phyloP scores from a whole-genome alignment of 2,329 filamentous ascomycete species.

The Chaetomiaceae sp. region DNA sequence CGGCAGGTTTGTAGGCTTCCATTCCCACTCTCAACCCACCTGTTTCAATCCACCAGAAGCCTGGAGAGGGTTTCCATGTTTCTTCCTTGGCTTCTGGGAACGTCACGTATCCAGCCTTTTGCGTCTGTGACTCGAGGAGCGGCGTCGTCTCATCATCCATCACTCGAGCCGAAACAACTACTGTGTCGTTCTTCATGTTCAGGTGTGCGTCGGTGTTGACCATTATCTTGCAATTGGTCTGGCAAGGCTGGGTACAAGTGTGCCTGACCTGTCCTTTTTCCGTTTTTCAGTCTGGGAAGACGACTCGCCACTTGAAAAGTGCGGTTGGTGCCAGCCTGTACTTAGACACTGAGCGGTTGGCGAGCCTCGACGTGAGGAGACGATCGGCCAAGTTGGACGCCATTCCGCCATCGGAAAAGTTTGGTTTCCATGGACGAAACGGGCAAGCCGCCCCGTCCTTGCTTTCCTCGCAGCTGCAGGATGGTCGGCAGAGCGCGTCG shows the following conservation, averaged over 20 bases:
- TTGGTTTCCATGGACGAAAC: background rate
- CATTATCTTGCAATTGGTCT: background rate
- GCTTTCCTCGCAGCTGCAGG: background rate
- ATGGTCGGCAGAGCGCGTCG: background rate
- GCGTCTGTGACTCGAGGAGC: conserved; percentile 16
- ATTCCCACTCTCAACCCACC: conserved; percentile 29
- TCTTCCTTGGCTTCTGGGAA: conserved; percentile 17
- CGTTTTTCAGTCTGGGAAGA: background rate
- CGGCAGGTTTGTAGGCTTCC: background rate
- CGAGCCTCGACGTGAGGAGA: background rate
- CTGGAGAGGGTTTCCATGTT: conserved; percentile 44
- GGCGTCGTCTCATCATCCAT: conserved; percentile 19
- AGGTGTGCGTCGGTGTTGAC: background rate
- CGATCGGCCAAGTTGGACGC: background rate
- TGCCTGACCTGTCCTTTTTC: background rate
- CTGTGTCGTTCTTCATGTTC: background rate
- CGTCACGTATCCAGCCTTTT: conserved; percentile 19
- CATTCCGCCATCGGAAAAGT: background rate
- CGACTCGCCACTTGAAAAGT: background rate
- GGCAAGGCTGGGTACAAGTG: background rate
- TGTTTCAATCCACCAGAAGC: conserved; percentile 55
- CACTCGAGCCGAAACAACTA: background rate
- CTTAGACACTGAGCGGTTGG: background rate
- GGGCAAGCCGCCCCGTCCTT: conserved; percentile 1
- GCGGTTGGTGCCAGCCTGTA: background rate